A percentile compares a stretch with the other conserved stretches of the same genome.
These are phyloP conservation scores for Microstegium vimineum DNA, from an alignment of 176 grass and related monocot genomes.

Conservation along the genomic window DNA sequence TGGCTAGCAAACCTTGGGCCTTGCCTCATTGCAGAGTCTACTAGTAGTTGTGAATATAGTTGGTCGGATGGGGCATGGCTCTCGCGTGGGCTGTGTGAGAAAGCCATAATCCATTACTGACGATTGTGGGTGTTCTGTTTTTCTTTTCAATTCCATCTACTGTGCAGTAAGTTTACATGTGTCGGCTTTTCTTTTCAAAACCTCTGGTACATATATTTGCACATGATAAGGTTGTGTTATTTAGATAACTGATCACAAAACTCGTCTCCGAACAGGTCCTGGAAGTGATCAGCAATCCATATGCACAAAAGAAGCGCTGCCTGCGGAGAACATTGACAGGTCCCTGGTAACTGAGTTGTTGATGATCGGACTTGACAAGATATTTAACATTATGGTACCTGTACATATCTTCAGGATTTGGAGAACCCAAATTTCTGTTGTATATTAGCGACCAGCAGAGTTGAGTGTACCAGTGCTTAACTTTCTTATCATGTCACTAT, in stretches of 20 bases:
- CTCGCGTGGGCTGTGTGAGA: background rate
- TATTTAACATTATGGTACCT: slow-evolving; percentile 37
- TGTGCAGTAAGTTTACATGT: background rate
- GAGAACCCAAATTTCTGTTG: slow-evolving; percentile 27
- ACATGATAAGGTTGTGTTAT: background rate
- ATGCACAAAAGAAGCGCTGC: slow-evolving; percentile 56
- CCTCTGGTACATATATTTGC: background rate
- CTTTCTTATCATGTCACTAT: background rate
- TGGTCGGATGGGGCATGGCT: background rate
- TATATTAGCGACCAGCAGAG: slow-evolving; percentile 37
- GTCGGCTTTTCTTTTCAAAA: background rate
- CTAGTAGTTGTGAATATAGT: background rate
- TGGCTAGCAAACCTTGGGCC: background rate
- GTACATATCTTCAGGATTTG: slow-evolving; percentile 44
- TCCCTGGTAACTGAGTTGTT: slow-evolving; percentile 50
- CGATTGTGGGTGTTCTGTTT: background rate
- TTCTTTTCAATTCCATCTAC: background rate
- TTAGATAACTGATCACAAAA: background rate
- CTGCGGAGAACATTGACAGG: slow-evolving; percentile 71
- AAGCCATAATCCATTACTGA: background rate
- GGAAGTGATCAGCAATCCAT: slow-evolving; percentile 40
- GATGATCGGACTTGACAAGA: slow-evolving; percentile 25
- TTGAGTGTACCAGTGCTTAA: slow-evolving; percentile 24
- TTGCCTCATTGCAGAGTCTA: background rate
- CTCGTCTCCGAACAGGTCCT: slow-evolving; percentile 34